Percentiles rank a stretch among this genome's conserved stretches.
Evolutionary conservation across 306 rosid genomes (phyloP).

Genomic region (Citrullus colocynthis): DNA sequence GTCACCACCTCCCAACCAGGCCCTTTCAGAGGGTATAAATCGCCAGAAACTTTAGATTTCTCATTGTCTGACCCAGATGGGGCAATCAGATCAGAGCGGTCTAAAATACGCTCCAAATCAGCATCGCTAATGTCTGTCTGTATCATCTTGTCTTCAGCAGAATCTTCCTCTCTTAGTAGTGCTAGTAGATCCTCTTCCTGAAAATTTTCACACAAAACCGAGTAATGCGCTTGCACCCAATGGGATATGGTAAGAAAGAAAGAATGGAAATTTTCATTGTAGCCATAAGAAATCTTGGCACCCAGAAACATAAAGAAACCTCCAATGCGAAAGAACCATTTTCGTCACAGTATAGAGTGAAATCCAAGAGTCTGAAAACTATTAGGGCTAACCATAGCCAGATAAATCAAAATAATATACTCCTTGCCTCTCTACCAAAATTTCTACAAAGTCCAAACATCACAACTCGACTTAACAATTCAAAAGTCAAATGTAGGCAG

Average conservation of each 20-base stretch:
- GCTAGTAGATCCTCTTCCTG: slow-evolving; percentile 44
- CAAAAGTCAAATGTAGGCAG: not conserved
- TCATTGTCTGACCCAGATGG: not conserved
- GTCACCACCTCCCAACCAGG: slow-evolving; percentile 99
- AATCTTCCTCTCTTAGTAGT: slow-evolving; percentile 61
- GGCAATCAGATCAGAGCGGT: slow-evolving; percentile 62
- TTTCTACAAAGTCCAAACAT: not conserved
- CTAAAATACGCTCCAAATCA: slow-evolving; percentile 61
- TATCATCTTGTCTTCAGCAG: slow-evolving; percentile 69
- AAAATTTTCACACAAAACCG: not conserved
- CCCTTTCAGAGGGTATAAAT: slow-evolving; percentile 43
- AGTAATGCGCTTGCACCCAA: not conserved
- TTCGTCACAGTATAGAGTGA: not conserved
- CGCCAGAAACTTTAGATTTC: slow-evolving; percentile 6
- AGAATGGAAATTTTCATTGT: not conserved
- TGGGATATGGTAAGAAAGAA: not conserved
- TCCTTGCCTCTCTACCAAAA: not conserved
- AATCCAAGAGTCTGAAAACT: not conserved
- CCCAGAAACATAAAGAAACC: not conserved
- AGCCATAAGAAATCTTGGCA: not conserved
- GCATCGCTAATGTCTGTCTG: slow-evolving; percentile 59
- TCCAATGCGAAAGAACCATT: not conserved
- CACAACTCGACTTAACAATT: not conserved
- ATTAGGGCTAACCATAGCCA: too few species aligned
- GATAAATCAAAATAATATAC: not conserved